phyloP scores from a whole-genome alignment of 106 monocot species.

The Acanthochlamys bracteata region DNA sequence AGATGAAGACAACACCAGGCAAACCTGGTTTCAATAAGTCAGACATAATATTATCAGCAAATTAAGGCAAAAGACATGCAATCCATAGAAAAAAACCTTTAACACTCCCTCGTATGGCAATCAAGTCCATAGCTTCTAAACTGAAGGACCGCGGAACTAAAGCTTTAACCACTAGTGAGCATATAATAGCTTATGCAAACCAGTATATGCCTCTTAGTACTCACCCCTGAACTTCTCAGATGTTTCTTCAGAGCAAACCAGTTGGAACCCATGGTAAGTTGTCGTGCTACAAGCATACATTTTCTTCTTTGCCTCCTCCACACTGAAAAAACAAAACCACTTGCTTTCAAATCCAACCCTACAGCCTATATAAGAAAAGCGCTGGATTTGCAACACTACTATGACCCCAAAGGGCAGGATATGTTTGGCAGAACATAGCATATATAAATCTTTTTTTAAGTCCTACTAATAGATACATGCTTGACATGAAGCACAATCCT shows the following conservation, averaged over 20 bases:
- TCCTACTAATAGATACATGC: too few species aligned
- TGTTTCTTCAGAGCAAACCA: slow-evolving; percentile 61
- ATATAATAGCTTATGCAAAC: slow-evolving; percentile 1
- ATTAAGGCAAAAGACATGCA: not conserved
- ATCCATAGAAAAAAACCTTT: not conserved
- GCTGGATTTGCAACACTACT: not conserved
- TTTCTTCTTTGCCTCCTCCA: slow-evolving; percentile 92
- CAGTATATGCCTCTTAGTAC: not conserved
- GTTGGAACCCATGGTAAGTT: slow-evolving; percentile 87
- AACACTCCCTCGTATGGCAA: not conserved
- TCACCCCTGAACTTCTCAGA: slow-evolving; percentile 86
- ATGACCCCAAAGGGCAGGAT: not conserved
- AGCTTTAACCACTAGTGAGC: not conserved
- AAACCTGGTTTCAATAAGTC: slow-evolving; percentile 39
- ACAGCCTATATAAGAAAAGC: not conserved
- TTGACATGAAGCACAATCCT: too few species aligned
- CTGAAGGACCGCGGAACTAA: not conserved
- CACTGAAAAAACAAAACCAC: slow-evolving; percentile 22
- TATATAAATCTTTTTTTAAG: too few species aligned
- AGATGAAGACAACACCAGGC: slow-evolving; percentile 92
- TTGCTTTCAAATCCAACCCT: not conserved
- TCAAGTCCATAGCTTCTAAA: too few species aligned
- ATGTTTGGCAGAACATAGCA: too few species aligned
- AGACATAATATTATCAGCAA: not conserved
- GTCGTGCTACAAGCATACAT: slow-evolving; percentile 98